Percentiles rank a stretch among this genome's conserved stretches.
Evolutionary conservation across 2,329 filamentous ascomycete genomes (phyloP).

Genomic region (Tricladium varicosporioides): DNA sequence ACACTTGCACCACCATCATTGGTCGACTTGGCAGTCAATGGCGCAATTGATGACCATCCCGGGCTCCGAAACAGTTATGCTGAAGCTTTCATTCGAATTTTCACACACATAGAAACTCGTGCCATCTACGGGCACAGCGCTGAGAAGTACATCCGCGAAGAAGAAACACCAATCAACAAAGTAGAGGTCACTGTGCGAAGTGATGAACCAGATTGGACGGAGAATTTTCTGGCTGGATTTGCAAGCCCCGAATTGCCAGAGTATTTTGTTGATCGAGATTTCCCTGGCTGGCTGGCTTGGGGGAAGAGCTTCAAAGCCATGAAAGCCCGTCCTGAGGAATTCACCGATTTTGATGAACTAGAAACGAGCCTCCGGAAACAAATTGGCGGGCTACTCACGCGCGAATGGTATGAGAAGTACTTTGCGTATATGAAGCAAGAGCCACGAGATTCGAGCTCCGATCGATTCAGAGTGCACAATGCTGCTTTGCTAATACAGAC

Average conservation of each 20-base stretch:
- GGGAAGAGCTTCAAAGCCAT: constrained; percentile 81
- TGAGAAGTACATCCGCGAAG: constrained; percentile 79
- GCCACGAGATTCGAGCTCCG: constrained; percentile 75
- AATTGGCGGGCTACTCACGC: constrained; percentile 77
- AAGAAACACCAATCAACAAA: constrained; percentile 75
- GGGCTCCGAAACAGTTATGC: constrained; percentile 79
- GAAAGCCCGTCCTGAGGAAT: constrained; percentile 65
- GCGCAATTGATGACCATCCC: constrained; percentile 88
- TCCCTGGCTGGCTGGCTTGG: constrained; percentile 97
- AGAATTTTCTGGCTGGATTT: constrained; percentile 75
- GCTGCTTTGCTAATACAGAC: constrained; percentile 84
- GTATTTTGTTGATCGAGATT: constrained; percentile 88
- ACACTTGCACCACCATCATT: constrained; percentile 78
- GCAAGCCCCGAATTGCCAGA: constrained; percentile 69
- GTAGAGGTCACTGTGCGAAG: constrained; percentile 69
- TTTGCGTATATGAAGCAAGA: constrained; percentile 97
- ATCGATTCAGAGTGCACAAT: constrained; percentile 87
- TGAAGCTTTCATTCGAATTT: constrained; percentile 71
- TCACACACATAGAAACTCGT: constrained; percentile 83
- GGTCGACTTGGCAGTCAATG: constrained; percentile 76
- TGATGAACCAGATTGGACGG: constrained; percentile 77
- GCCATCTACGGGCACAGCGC: constrained; percentile 85
- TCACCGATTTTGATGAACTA: constrained; percentile 71
- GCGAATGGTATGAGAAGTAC: constrained; percentile 81
- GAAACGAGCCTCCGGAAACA: constrained; percentile 72